Percentiles rank a stretch among this genome's conserved stretches.
Conservation (phyloP, 2,329 filamentous ascomycete species). For the Colletotrichum gloeosporioides region DNA sequence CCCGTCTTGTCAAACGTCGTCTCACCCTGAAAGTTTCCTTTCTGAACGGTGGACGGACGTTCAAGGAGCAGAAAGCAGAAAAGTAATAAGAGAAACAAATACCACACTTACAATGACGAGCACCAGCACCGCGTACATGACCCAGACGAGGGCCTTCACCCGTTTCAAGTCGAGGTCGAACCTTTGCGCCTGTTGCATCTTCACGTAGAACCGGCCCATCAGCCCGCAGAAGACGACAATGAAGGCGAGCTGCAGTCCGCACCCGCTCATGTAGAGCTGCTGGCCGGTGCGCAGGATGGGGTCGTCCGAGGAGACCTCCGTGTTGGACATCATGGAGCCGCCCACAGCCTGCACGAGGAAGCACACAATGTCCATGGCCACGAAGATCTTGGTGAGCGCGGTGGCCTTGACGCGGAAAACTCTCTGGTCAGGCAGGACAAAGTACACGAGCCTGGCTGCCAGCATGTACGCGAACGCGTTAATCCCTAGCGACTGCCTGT, state of each 20-base stretch:
- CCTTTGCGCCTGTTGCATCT: conserved; percentile 25
- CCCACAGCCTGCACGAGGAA: conserved; percentile 50
- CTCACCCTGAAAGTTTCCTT: neutral
- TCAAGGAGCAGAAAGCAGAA: neutral
- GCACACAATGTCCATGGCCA: conserved; percentile 51
- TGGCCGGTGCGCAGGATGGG: conserved; percentile 36
- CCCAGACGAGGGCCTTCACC: conserved; percentile 38
- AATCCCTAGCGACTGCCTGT: conserved; percentile 34
- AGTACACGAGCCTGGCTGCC: conserved; percentile 43
- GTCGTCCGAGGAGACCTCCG: conserved; percentile 24
- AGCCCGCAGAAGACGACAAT: conserved; percentile 41
- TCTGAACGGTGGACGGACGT: neutral
- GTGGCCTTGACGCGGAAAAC: conserved; percentile 39
- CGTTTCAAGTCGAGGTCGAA: conserved; percentile 28
- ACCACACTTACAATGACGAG: conserved; percentile 38
- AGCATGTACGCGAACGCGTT: conserved; percentile 52
- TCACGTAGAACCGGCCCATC: conserved; percentile 39
- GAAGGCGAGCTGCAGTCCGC: conserved; percentile 41
- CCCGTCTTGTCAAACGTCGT: neutral
- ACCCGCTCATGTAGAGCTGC: conserved; percentile 43
- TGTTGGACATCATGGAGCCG: conserved; percentile 40
- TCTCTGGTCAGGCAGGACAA: conserved; percentile 40
- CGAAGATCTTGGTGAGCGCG: conserved; percentile 49
- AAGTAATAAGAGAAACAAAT: neutral
- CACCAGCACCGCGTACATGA: conserved; percentile 36